Evolutionary conservation across 2,329 filamentous ascomycete genomes (phyloP), one percentile per base, ranked within the genome.

Genomic region (Scorias spongiosa): DNA sequence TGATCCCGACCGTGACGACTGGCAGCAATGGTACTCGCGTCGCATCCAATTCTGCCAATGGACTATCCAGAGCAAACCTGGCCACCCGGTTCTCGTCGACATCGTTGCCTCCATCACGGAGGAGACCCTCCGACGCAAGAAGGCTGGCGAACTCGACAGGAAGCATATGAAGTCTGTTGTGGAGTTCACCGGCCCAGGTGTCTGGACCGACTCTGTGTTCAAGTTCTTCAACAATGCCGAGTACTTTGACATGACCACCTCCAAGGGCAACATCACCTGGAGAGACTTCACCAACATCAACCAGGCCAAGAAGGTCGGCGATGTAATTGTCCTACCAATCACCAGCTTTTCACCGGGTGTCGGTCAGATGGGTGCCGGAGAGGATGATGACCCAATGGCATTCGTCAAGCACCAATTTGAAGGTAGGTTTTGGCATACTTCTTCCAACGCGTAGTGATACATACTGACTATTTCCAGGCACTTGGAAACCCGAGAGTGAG

Each of bases 11-110:
- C 78, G 91, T 40, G 75, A 77, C 2, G 91, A 98, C 62, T 98
- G 91, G 91, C 74, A 78, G 30, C 71, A 94, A 1, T 96, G 89
- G 91, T 98, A 96, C 69, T 91, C 86, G 50, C 82, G 91, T 47
- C 78, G 89, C 50, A 88, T 98, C 48, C 91, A 96, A 61, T 96
- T 98, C 65, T 98, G 91, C 66, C 91, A 98, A 63, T 98, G 91
- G 91, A 98, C 91, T 1, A 95, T 98, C 49, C 89, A 96, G 64
- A 71, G 84, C 45, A 98, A 98, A 64, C 83, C 89, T 0, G 91
- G 91, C 10, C 91, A 98, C 61, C 91, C 91, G 0, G 78, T 94
- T 10, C 73, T 98, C 46, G 78, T 88, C 49, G 85, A 95, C 48
- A 76, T 94, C 48, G 86, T 98, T 29, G 72, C 82, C 11, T 81